Base-by-base conservation (phyloP, 2,329 filamentous ascomycete species). In the Bipolaris cookei region DNA sequence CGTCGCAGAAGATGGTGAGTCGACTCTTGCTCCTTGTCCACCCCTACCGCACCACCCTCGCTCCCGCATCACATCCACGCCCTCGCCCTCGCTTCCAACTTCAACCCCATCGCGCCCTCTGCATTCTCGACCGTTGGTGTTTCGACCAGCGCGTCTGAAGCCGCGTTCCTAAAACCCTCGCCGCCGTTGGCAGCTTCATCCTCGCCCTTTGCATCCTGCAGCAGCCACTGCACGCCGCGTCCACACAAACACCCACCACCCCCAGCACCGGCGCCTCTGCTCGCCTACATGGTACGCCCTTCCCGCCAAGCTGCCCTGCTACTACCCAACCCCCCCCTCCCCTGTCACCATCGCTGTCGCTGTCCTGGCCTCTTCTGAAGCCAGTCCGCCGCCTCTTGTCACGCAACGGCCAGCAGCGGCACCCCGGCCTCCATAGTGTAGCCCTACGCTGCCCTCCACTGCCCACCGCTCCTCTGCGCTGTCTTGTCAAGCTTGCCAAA, bases 261-360 rank as follows among this genome's bases (percentile, higher is more conserved):
- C 73, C 75, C 73, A 73, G 72, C 71, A 63, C 62, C 61, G 47
- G 67, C 73, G 70, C 71, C 65, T 65, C 25, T 61, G 62, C 61
- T 66, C 68, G 25, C 66, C 73, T 73, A 77, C 76, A 78, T 78
- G 76, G 76, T 78, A 78, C 74, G 76, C 73, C 73, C 70, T 67
- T 68, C 70, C 65, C 63, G 70, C 72, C 74, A 75, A 75, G 70
- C 69, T 61, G 70, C 70, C 69, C 70, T 71, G 65, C 69, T 67
- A 62, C 65, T 28, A 64, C 62, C 62, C 63, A 60, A 35, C 57
- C 61, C 62, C 61, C 61, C 65, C 62, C 8, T 10, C 63, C 66
- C 70, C 66, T 71, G 68, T 70, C 67, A 62, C 66, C 70, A 66
- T 60, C 63, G 49, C 57, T 58, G 53, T 56, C 56, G 60, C 62